phyloP scores from a whole-genome alignment of 257 asterid genomes.

The Penstemon davidsonii region DNA sequence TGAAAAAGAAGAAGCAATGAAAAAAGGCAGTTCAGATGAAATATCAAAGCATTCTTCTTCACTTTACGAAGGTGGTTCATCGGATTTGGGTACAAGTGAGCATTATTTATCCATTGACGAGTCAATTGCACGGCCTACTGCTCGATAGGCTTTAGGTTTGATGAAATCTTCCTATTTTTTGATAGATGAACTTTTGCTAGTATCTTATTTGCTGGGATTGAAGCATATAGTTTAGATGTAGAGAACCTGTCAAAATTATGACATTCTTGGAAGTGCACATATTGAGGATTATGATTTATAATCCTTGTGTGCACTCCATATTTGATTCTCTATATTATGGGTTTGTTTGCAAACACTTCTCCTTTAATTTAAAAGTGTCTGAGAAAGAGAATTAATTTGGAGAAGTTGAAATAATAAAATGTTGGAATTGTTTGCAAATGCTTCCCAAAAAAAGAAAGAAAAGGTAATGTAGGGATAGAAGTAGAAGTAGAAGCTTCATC shows the following conservation, averaged over 20 bases:
- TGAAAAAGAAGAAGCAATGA: constrained; percentile 62
- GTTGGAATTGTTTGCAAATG: no score
- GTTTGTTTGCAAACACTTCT: no score
- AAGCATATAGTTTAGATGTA: constrained; percentile 17
- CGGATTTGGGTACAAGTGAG: constrained; percentile 65
- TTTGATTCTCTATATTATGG: no score
- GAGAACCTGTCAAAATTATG: constrained; percentile 33
- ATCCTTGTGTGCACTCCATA: background rate
- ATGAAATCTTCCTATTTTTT: constrained; percentile 13
- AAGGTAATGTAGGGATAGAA: no score
- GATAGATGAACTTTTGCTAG: constrained; percentile 1
- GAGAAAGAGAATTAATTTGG: no score
- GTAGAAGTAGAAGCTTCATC: no score
- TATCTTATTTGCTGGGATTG: background rate
- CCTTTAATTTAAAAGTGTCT: no score
- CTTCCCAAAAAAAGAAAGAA: no score
- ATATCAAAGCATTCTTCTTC: constrained; percentile 85
- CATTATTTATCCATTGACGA: constrained; percentile 76
- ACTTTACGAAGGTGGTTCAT: constrained; percentile 57
- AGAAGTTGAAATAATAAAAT: no score
- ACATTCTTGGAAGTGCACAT: constrained; percentile 19
- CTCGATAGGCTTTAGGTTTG: constrained; percentile 52
- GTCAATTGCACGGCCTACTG: constrained; percentile 69
- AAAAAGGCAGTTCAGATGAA: constrained; percentile 85
- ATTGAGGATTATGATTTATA: constrained; percentile 8